Evolutionary conservation across 2,329 filamentous ascomycete genomes (phyloP), one percentile per base, ranked within the genome.

Genomic region (Torrubiella hemipterigena): DNA sequence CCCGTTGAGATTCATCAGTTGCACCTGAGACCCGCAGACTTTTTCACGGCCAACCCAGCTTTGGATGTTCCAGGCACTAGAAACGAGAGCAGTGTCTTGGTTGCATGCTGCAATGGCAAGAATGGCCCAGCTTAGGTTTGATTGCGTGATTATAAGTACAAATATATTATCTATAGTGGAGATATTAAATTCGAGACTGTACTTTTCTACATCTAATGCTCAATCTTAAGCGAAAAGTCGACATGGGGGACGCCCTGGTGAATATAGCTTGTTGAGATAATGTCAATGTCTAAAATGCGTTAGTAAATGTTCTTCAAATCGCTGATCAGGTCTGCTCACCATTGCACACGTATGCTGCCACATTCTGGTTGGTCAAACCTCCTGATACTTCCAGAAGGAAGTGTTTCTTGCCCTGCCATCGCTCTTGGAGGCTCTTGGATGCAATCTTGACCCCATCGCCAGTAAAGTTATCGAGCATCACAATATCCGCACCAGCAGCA

Each of bases 381-480:
- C 91, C 91, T 39, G 85, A 94, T 13, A 95, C 85, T 63, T 98
- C 91, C 21, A 98, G 69, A 49, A 96, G 54, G 44, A 93, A 85
- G 32, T 77, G 67, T 39, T 65, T 67, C 52, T 74, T 77, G 19
- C 77, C 81, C 35, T 69, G 72, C 84, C 85, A 96, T 43, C 77
- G 73, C 48, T 81, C 67, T 61, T 89, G 93, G 41, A 98, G 53
- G 43, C 69, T 77, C 50, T 59, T 68, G 11, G 89, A 83, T 1
- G 85, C 85, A 7, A 68, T 56, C 51, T 76, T 78, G 39, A 95
- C 78, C 1, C 77, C 84, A 2, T 83, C 78, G 1, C 80, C 76
- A 0, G 75, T 77, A 50, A 96, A 98, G 55, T 98, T 98, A 54
- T 98, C 91, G 37, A 98, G 61, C 91, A 98, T 98, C 38, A 98